Evolutionary conservation across 73 alveolate species (phyloP), one percentile per base, ranked within the genome.

Genomic region (Paramecium primaurelia): DNA sequence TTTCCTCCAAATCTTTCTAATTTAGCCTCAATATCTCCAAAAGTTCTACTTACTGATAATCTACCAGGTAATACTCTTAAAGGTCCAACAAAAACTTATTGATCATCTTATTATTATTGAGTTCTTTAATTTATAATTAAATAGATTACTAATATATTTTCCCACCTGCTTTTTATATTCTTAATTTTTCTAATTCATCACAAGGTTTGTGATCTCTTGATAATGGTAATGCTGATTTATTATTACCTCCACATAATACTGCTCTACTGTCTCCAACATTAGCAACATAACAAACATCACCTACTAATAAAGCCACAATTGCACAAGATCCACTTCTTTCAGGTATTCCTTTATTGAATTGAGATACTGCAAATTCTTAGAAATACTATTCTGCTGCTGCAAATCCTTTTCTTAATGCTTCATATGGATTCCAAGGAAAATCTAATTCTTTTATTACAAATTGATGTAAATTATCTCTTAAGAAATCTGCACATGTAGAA

Each of bases 271-370:
- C 99, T 22, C 99, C 99, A 26, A 97, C 99, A 88, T 97, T 97
- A 1, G 99, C 99, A 36, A 96, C 97, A 94, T 93, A 98, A 89
- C 97, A 95, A 54, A 97, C 93, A 75, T 97, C 98, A 30, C 97
- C 99, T 49, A 97, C 97, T 22, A 98, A 94, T 94, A 98, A 58
- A 30, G 97, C 92, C 32, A 98, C 98, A 18, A 97, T 96, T 4
- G 99, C 99, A 92, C 99, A 98, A 18, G 99, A 96, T 20, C 99
- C 99, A 59, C 99, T 93, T 86, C 97, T 95, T 87, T 98, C 99
- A 28, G 71, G 51, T 12, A 38, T 36, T 45, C 93, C 93, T 45
- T 47, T 32, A 87, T 69, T 34, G 93, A 73, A 51, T 86, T 95
- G 58, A 83, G 92, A 59, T 91, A 93, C 18, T 60, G 95, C 96